These are phyloP conservation scores for Isatis tinctoria DNA, from an alignment of 345 rosid species.

Conservation along the genomic window DNA sequence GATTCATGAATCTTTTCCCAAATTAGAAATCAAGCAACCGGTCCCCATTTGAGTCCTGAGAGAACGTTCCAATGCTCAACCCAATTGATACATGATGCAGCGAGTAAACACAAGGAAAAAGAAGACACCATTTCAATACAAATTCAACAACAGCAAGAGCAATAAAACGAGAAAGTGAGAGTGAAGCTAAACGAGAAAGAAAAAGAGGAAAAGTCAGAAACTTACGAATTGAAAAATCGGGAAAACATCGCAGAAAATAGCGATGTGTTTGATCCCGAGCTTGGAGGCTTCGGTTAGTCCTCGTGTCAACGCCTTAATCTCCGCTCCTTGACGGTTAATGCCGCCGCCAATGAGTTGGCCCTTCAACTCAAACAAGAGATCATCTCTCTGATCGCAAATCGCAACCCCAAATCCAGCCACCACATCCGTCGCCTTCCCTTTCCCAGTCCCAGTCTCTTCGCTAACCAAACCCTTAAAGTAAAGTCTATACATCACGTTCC, in stretches of 20 bases:
- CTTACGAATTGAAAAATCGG: conserved; percentile 28
- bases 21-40: too few species aligned
- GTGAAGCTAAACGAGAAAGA: background rate
- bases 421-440: conserved; percentile 12
- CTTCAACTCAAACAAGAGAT: conserved; percentile 41
- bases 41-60: too few species aligned
- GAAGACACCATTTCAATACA: background rate
- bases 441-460: conserved; percentile 31
- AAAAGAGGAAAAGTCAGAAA: background rate
- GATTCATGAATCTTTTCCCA: too few species aligned
- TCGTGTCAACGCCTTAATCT: conserved; percentile 21
- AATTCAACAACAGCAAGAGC: background rate
- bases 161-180: background rate
- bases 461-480: conserved; percentile 44
- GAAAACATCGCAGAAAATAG: conserved; percentile 1
- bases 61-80: too few species aligned
- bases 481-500: conserved; percentile 22
- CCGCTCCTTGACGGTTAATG: conserved; percentile 19
- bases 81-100: background rate
- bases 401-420: conserved; percentile 51
- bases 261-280: conserved; percentile 18
- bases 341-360: conserved; percentile 23
- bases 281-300: conserved; percentile 16
- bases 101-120: background rate
- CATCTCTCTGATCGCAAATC: conserved; percentile 41